These are phyloP conservation scores for Halteria grandinella DNA, from an alignment of 73 alveolate species.

Conservation along the genomic window DNA sequence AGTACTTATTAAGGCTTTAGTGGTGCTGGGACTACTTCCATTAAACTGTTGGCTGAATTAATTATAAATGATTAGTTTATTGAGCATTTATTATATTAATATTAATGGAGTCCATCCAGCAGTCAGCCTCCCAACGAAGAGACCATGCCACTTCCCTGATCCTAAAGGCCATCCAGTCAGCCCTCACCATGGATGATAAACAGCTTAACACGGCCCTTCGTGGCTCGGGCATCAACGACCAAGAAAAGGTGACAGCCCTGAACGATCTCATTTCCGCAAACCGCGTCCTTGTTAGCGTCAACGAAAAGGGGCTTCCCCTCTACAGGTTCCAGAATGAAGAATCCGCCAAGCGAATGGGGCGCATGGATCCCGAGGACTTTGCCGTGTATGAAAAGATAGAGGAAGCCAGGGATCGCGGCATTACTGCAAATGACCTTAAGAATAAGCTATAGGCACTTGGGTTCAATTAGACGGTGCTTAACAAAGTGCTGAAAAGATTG, in stretches of 20 bases:
- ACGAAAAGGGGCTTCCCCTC: slow-evolving; percentile 58
- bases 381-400: slow-evolving; percentile 71
- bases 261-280: slow-evolving; percentile 38
- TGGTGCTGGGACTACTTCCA: too few relatives aligned
- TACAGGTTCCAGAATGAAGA: slow-evolving; percentile 76
- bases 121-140: too few relatives aligned
- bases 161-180: too few relatives aligned
- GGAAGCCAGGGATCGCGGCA: slow-evolving; percentile 78
- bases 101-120: too few relatives aligned
- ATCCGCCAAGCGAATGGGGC: slow-evolving; percentile 62
- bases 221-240: too few relatives aligned
- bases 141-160: too few relatives aligned
- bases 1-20: too few relatives aligned
- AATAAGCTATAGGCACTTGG: slow-evolving; percentile 54
- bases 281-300: slow-evolving; percentile 55
- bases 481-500: slow-evolving; percentile 65
- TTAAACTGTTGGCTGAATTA: too few relatives aligned
- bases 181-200: too few relatives aligned
- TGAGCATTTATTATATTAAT: too few relatives aligned
- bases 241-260: slow-evolving; percentile 49
- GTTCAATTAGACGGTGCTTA: slow-evolving; percentile 51
- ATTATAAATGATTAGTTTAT: too few relatives aligned
- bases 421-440: slow-evolving; percentile 71
- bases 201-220: too few relatives aligned
- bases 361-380: slow-evolving; percentile 74